Evolutionary conservation across 2,329 filamentous ascomycete genomes (phyloP).

Genomic region (Kalmusia sp.): DNA sequence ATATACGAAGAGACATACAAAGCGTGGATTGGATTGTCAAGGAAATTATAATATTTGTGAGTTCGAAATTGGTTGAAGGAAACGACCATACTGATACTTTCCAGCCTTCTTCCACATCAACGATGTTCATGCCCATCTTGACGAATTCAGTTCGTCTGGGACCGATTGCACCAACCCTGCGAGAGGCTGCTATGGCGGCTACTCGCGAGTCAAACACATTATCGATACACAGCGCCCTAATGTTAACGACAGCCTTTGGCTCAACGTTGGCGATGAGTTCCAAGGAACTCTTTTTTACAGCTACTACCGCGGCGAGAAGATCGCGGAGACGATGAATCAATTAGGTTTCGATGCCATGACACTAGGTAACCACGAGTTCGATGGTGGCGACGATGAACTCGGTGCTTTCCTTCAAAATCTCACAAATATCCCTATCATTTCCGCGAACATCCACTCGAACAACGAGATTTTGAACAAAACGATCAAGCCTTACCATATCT

Average conservation of each 20-base stretch:
- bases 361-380: slow-evolving; percentile 72
- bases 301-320: slow-evolving; percentile 72
- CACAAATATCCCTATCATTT: slow-evolving; percentile 67
- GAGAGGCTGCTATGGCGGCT: slow-evolving; percentile 69
- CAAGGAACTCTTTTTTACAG: slow-evolving; percentile 73
- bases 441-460: slow-evolving; percentile 68
- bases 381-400: slow-evolving; percentile 68
- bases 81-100: background rate
- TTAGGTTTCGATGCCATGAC: slow-evolving; percentile 74
- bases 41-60: slow-evolving; percentile 46
- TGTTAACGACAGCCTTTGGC: slow-evolving; percentile 67
- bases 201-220: slow-evolving; percentile 68
- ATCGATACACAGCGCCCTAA: slow-evolving; percentile 64
- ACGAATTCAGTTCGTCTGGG: slow-evolving; percentile 67
- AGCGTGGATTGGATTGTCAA: slow-evolving; percentile 40
- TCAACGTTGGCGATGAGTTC: slow-evolving; percentile 74
- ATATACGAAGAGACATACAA: slow-evolving; percentile 36
- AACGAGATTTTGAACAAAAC: slow-evolving; percentile 66
- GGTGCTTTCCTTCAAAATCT: slow-evolving; percentile 68
- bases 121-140: slow-evolving; percentile 72
- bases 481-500: slow-evolving; percentile 71
- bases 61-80: background rate
- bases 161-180: slow-evolving; percentile 66
- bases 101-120: slow-evolving; percentile 72
- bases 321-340: slow-evolving; percentile 70